Evolutionary conservation across 768 basidiomycete genomes (phyloP), one percentile per base, ranked within the genome.

Genomic region (Mycena indigotica): DNA sequence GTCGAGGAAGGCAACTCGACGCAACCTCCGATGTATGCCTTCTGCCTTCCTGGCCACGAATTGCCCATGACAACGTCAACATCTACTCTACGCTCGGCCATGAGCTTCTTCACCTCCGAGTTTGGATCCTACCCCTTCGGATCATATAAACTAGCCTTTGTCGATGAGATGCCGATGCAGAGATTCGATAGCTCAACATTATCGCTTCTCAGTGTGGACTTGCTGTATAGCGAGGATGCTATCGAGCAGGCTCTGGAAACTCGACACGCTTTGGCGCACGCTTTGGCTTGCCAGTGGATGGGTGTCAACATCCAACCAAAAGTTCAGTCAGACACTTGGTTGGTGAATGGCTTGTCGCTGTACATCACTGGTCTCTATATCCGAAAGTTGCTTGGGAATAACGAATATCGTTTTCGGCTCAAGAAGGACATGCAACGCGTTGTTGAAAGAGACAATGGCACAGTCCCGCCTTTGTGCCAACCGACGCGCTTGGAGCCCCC

Each of bases 401-500:
- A 98, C 77, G 97, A 99, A 70, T 98, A 96, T 67, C 84, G 97
- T 4, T 98, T 93, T 72, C 82, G 93, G 55, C 73, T 99, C 67
- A 95, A 95, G 78, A 94, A 94, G 71, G 97, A 99, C 69, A 96
- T 98, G 85, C 87, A 93, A 64, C 88, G 94, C 19, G 90, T 96
- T 50, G 79, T 94, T 21, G 88, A 89, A 60, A 83, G 86, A 77
- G 97, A 99, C 70, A 84, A 87, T 40, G 95, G 96, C 25, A 77
- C 80, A 8, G 91, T 95, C 85, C 89, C 90, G 35, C 97, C 97
- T 4, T 87, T 99, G 57, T 98, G 95, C 69, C 91, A 95, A 67
- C 95, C 96, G 2, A 88, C 90, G 58, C 79, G 86, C 57, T 72
- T 84, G 29, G 91, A 94, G 60, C 93, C 95, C 2, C 95, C 95